Evolutionary conservation across 2,329 filamentous ascomycete species (phyloP), one percentile per base, ranked within the genome.

Genomic region (Aspergillus eucalypticola): DNA sequence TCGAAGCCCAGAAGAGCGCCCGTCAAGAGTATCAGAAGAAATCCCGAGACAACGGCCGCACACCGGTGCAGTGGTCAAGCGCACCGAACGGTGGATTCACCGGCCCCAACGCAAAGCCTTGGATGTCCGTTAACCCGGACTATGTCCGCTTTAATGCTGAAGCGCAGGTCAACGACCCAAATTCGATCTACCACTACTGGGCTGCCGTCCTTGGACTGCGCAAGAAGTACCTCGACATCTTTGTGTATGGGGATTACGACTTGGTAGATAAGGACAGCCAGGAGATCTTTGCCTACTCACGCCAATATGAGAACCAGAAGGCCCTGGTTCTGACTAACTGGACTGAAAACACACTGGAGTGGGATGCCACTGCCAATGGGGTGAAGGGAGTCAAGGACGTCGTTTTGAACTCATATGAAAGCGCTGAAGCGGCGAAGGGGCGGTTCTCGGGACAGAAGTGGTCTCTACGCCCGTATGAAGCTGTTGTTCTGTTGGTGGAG

Each of bases 1-100:
- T 60, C 1, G 66, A 69, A 44, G 65, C 70, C 2, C 73, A 75
- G 27, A 58, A 66, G 15, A 68, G 66, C 39, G 72, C 73, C 35
- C 67, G 69, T 3, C 61, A 67, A 32, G 73, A 77, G 59, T 76
- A 77, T 56, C 75, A 75, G 56, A 76, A 75, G 56, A 77, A 77
- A 53, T 76, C 75, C 0, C 73, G 89, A 21, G 90, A 92, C 73
- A 90, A 92, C 72, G 86, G 85, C 7, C 82, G 90, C 49, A 86
- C 87, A 0, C 89, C 89, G 0, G 87, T 92, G 74, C 88, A 91
- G 69, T 92, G 90, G 89, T 81, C 86, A 62, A 69, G 74, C n/a
- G 78, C 75, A 1, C 69, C 76, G 0, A 83, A 91, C 61, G 88
- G 80, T 0, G 89, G 90, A 10, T 92, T 92, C 76, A 87, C 87